These are phyloP conservation scores for Pistacia atlantica DNA, from an alignment of 345 rosid genomes.

Conservation along the genomic window DNA sequence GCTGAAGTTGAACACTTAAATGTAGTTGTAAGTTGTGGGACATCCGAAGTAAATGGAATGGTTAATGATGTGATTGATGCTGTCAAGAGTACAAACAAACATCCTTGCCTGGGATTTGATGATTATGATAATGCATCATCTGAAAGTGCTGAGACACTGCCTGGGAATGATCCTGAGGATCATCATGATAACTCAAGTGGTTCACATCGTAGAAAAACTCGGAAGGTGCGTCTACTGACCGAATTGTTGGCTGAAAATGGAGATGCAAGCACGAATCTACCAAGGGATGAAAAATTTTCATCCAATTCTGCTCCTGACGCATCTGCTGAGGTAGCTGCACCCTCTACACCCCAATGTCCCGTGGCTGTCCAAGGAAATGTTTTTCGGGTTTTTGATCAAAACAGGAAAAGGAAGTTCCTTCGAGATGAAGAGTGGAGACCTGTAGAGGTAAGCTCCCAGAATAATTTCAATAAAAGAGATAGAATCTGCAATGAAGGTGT, in stretches of 20 bases:
- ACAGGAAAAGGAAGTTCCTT: conserved; percentile 58
- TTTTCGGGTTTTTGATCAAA: conserved; percentile 31
- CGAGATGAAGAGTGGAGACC: conserved; percentile 45
- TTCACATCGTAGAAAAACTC: conserved; percentile 57
- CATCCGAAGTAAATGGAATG: conserved; percentile 32
- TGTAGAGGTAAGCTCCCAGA: conserved; percentile 39
- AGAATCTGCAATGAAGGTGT: conserved; percentile 25
- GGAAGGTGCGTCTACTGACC: conserved; percentile 71
- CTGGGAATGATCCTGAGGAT: conserved; percentile 25
- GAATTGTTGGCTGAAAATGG: conserved; percentile 61
- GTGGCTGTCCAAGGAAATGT: conserved; percentile 22
- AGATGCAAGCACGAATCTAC: conserved; percentile 26
- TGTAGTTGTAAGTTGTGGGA: conserved; percentile 29
- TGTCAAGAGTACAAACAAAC: conserved; percentile 30
- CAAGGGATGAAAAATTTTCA: conserved; percentile 36
- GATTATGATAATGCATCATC: conserved; percentile 47
- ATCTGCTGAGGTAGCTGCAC: conserved; percentile 27
- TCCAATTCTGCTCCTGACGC: conserved; percentile 33
- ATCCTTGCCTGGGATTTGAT: conserved; percentile 38
- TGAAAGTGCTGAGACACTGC: conserved; percentile 53
- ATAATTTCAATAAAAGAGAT: conserved; percentile 33
- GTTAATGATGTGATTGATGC: conserved; percentile 36
- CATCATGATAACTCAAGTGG: conserved; percentile 38
- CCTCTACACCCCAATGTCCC: conserved; percentile 24
- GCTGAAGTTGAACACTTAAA: conserved; percentile 25